Evolutionary conservation across 73 alveolate genomes (phyloP), one percentile per base, ranked within the genome.

Genomic region (Paramecium primaurelia): DNA sequence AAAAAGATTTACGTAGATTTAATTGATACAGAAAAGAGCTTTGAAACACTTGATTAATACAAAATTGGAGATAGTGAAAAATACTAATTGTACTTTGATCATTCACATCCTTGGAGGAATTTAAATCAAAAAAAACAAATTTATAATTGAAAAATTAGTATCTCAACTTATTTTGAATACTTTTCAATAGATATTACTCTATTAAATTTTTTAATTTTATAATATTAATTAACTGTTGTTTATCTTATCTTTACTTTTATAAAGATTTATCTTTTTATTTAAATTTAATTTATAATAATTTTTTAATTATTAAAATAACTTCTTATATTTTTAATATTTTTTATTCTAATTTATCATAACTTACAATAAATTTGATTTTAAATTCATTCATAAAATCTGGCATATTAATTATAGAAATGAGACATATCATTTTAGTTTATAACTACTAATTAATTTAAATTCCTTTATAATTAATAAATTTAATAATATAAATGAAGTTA

Each of bases 21-120:
- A 47, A 49, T 80, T 49, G 91, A 80, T 47, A 44, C 58, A 25
- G 91, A 80, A 80, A 80, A 44, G 18, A 45, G 77, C 14, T 80
- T 80, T 80, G 77, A 80, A 80, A 80, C 58, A 2, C 71, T 80
- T 44, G 75, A 80, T 12, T 16, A 40, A 22, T 80, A 80, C 18
- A 20, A 47, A 18, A 80, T 80, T 16, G 73, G 91, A 14, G 44
- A 80, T 7, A 10, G 64, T 80, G 91, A 80, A 44, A 26, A 80
- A 49, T 80, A 80, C 14, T 38, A 80, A 18, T 49, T 80, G 11
- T 80, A 80, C 16, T 80, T 75, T 75, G 59, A 64, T 51, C 45
- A 28, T 32, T 34, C 84, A 64, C 42, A 64, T 12, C 47, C 84
- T 64, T 64, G 51, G 47, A 64, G 84, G 12, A 64, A 64, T 14